Base-by-base conservation (phyloP, 345 rosid species). In the Rhizophora apiculata region DNA sequence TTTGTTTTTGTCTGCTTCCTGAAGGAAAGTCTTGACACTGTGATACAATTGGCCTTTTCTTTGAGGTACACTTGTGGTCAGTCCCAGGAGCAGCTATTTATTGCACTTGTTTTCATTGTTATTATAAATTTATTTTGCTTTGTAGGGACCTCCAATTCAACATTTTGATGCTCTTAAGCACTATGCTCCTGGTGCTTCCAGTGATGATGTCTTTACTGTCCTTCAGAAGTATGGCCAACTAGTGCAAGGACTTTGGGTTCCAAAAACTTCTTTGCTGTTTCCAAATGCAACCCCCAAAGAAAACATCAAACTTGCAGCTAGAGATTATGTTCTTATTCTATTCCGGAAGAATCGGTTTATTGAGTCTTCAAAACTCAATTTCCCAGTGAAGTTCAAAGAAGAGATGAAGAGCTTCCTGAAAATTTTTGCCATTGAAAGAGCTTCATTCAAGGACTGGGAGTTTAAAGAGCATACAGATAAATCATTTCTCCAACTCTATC, bases 211-310 rank as follows among this genome's bases (percentile, higher is more conserved):
- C 62, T 56, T 90, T 64, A 66, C n/a, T 24, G 80, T 81, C 67
- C 92, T 92, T 72, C 84, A 86, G 72, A 60, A 78, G 48, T 53
- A 73, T 79, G 96, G 89, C n/a, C 71, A 62, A 36, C 76, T 95
- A 74, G 87, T 95, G 65, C 96, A 95, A 84, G 98, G 99, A 62
- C 82, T 88, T 27, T 95, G 99, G 99, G 82, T 78, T 65, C 85
- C 86, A 51, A 92, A 81, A 76, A 86, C 83, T 55, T 13, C 54
- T n/a, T 70, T 88, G 75, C 67, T 88, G 58, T 64, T 80, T 24
- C 69, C 76, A 69, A 77, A 69, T 27, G 68, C 68, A 22, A 64
- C 71, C n/a, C 4, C 62, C 19, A 64, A 11, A 27, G 69, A 72
- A n/a, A 20, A 3, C 19, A 26, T 22, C 21, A 70, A 75, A 74